These are phyloP conservation scores for Pythium folliculosum DNA, from an alignment of 352 stramenopile species.

Conservation along the genomic window DNA sequence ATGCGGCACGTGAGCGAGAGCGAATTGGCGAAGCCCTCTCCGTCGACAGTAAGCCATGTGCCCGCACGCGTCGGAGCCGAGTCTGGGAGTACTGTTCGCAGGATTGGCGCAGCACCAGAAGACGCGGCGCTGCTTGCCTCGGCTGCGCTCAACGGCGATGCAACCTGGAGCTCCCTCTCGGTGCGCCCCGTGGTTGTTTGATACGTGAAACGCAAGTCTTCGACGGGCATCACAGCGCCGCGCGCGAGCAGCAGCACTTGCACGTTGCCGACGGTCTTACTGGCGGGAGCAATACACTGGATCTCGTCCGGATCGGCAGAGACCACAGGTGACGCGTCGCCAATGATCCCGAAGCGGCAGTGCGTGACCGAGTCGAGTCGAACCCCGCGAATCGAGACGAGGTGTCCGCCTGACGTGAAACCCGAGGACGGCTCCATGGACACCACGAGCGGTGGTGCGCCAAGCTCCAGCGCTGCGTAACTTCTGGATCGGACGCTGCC, in stretches of 20 bases:
- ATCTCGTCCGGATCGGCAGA: slow-evolving; percentile 17
- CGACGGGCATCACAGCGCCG: slow-evolving; percentile 40
- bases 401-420: slow-evolving; percentile 38
- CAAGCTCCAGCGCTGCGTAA: slow-evolving; percentile 42
- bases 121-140: neutral
- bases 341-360: slow-evolving; percentile 65
- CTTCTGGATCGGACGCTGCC: slow-evolving; percentile 41
- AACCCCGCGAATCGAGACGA: slow-evolving; percentile 48
- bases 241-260: slow-evolving; percentile 44
- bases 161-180: slow-evolving; percentile 21
- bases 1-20: slow-evolving; percentile 85
- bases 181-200: slow-evolving; percentile 24
- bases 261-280: slow-evolving; percentile 34
- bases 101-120: slow-evolving; percentile 14
- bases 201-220: slow-evolving; percentile 50
- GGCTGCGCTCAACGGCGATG: neutral
- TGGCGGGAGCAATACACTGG: slow-evolving; percentile 24
- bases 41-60: slow-evolving; percentile 71
- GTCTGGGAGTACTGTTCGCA: slow-evolving; percentile 17
- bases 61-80: slow-evolving; percentile 39
- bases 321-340: slow-evolving; percentile 27
- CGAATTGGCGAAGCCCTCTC: slow-evolving; percentile 76
- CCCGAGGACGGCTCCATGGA: slow-evolving; percentile 36
- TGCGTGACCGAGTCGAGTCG: slow-evolving; percentile 57
- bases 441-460: slow-evolving; percentile 49